These are phyloP conservation scores for Amaranthus tricolor DNA, from an alignment of 179 eudicot species.

Conservation along the genomic window DNA sequence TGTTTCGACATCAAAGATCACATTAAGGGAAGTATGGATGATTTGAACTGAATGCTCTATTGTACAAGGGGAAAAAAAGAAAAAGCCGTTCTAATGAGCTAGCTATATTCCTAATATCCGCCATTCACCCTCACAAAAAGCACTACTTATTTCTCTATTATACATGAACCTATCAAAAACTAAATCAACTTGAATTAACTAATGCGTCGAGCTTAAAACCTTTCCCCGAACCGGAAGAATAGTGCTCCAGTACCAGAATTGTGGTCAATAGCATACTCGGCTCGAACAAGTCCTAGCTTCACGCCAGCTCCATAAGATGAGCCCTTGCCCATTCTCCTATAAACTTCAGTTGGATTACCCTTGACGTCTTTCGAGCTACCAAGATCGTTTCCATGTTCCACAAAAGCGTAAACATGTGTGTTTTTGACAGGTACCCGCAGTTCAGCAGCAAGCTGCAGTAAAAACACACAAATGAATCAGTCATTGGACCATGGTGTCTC, in stretches of 20 bases:
- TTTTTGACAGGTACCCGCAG: slow-evolving; percentile 76
- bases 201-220: slow-evolving; percentile 55
- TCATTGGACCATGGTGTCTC: not conserved
- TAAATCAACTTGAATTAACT: slow-evolving; percentile 8
- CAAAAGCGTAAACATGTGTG: slow-evolving; percentile 79
- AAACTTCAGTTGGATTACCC: slow-evolving; percentile 96
- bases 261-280: slow-evolving; percentile 91
- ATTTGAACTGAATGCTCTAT: no score
- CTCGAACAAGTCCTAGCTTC: slow-evolving; percentile 85
- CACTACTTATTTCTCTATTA: slow-evolving; percentile 11
- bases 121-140: slow-evolving; percentile 3
- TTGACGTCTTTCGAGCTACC: slow-evolving; percentile 92
- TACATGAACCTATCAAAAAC: slow-evolving; percentile 26
- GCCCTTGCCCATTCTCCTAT: slow-evolving; percentile 83
- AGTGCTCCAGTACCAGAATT: slow-evolving; percentile 85
- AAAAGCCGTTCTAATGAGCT: not conserved
- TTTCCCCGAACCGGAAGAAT: slow-evolving; percentile 95
- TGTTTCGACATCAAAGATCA: no score
- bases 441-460: slow-evolving; percentile 85
- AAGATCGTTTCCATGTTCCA: slow-evolving; percentile 89
- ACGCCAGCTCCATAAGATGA: slow-evolving; percentile 90
- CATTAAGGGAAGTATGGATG: no score
- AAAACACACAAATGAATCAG: slow-evolving; percentile 3
- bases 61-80: not conserved
- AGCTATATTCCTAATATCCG: slow-evolving; percentile 14